Base-by-base conservation (phyloP, 2,329 filamentous ascomycete genomes). In the Talaromyces pinophilus region DNA sequence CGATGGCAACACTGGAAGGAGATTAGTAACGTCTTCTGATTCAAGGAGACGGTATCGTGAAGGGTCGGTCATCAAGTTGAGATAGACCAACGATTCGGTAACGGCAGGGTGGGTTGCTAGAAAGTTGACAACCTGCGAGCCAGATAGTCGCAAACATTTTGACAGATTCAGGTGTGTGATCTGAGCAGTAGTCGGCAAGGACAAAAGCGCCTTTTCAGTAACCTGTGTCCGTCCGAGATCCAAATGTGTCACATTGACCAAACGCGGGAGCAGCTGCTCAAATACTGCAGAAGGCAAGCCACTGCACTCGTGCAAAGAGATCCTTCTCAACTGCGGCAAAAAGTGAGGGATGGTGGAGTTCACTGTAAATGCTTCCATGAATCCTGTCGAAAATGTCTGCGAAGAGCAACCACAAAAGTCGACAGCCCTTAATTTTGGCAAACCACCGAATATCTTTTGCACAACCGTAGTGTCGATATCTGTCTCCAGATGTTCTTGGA, bases 351-450 rank as follows among this genome's bases (percentile, higher is more conserved):
- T 76, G 13, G 81, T 79, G 7, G 79, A 76, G 6, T 78, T 75
- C 19, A 74, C 71, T 33, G 82, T 80, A 66, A 90, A 73, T 40
- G 86, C 80, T 10, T 85, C 80, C 48, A 82, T 79, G 76, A 93
- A 91, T 0, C 88, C 82, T 59, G 85, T 82, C 71, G 87, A 88
- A 82, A 94, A 94, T 3, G 78, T 77, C 13, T 83, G 78, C 4
- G 90, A 90, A 13, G 90, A 90, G 78, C 90, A 92, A 66, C 89
- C 92, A 71, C 90, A 92, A 73, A 94, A 90, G 75, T 95, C 92
- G 25, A 94, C 73, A 1, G 89, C 90, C 67, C 85, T 83, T 63
- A 95, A 79, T 50, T 81, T 79, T 1, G 88, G 86, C 67, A 92
- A 82, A 10, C 84, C 86, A 68, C 87, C 87, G 72, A 94, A 87